Evolutionary conservation across 345 rosid species (phyloP), one percentile per base, ranked within the genome.

Genomic region (Populus simonii): DNA sequence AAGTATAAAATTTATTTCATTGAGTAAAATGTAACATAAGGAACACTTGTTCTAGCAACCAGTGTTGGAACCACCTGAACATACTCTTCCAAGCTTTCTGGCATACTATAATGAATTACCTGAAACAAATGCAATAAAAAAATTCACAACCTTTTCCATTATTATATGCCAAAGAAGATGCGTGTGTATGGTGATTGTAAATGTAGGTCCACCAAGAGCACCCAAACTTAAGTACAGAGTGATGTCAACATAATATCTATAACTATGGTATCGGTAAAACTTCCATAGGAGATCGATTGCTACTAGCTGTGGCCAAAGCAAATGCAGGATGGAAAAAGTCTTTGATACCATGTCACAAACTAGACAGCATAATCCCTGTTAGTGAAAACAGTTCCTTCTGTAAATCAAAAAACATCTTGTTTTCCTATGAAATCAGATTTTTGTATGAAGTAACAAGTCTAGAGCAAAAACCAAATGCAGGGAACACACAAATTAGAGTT

Each of bases 61-160:
- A 35, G 35, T 68, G 65, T 4, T 76, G 31, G 79, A 80, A 47
- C 11, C 66, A 96, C 99, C 98, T 96, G 99, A 77, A 93, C 96
- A 80, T 93, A 96, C 89, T 92, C 99, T 83, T 96, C 99, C 89
- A 96, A 88, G 89, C 99, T 96, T 87, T 92, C 97, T 81, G 99
- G 99, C 85, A 96, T 17, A 80, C 96, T 92, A 83, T 91, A 93
- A 84, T 96, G 98, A 80, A 96, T 90, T 70, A 93, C 92, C 99
- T 96, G 85, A 83, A 84, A 83, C 66, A 80, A 67, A 77, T n/a
- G 68, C 62, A 74, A 13, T 76, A 77, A 65, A 57, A 75, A 43
- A 68, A 25, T 49, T 36, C 66, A 47, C 27, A 31, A 47, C 27
- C 57, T 65, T n/a, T 49, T 13, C 29, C 33, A 73, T 47, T 15